Conservation (phyloP, 2,329 filamentous ascomycete genomes). For the Sclerotinia subarctica region DNA sequence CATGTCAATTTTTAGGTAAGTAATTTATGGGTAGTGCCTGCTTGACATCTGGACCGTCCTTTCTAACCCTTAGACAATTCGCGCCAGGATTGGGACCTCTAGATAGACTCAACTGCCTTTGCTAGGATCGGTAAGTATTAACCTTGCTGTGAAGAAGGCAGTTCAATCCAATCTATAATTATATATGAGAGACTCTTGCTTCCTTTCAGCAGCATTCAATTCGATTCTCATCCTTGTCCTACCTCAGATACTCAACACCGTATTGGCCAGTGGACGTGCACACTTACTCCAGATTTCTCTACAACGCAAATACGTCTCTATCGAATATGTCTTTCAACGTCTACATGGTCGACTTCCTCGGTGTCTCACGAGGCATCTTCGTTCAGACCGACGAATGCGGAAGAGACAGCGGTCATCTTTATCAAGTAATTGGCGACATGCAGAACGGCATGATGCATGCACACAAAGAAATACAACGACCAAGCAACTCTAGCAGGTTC, state of each 20-base stretch:
- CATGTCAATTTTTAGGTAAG: constrained; percentile 8
- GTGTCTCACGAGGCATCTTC: constrained; percentile 18
- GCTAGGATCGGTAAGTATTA: not conserved
- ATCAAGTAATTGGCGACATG: constrained; percentile 21
- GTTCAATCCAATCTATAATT: not conserved
- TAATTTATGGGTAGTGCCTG: not conserved
- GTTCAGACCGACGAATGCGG: constrained; percentile 19
- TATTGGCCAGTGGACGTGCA: not conserved
- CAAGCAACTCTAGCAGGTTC: constrained; percentile 6
- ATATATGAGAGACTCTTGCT: constrained; percentile 6
- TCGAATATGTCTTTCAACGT: constrained; percentile 14
- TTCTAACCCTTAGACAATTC: not conserved
- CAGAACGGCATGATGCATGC: constrained; percentile 20
- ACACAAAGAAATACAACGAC: constrained; percentile 19
- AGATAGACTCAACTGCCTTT: constrained; percentile 16
- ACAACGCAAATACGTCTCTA: not conserved
- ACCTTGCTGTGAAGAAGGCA: not conserved
- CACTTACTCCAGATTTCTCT: not conserved
- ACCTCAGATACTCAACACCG: not conserved
- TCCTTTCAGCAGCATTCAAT: not conserved
- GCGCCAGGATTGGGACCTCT: constrained; percentile 18
- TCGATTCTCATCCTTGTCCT: not conserved
- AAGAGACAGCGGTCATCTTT: constrained; percentile 17
- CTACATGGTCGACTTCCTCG: constrained; percentile 19
- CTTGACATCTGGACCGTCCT: constrained; percentile 8